Conservation (phyloP, 2,329 filamentous ascomycete species). For the Arachnomyces sp. region DNA sequence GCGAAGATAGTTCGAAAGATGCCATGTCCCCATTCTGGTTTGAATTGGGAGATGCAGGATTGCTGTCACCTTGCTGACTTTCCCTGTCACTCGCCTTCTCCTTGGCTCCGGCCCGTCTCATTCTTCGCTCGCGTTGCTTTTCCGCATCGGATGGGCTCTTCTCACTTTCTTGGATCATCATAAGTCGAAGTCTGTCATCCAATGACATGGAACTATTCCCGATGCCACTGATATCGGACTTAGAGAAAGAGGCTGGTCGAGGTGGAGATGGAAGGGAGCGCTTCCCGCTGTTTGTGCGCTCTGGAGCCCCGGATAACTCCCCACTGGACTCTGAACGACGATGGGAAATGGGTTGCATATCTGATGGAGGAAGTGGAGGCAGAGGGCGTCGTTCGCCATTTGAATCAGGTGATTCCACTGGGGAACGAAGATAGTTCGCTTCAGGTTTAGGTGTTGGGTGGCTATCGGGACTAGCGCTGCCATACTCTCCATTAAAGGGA, state of each 20-base stretch:
- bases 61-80: slow-evolving; percentile 24
- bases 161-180: slow-evolving; percentile 72
- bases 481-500: slow-evolving; percentile 56
- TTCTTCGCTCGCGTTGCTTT: slow-evolving; percentile 60
- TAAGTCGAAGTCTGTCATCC: slow-evolving; percentile 76
- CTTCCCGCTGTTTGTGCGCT: slow-evolving; percentile 60
- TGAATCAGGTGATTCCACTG: slow-evolving; percentile 67
- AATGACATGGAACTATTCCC: slow-evolving; percentile 70
- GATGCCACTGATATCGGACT: slow-evolving; percentile 71
- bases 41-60: slow-evolving; percentile 14
- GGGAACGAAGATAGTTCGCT: slow-evolving; percentile 38
- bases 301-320: slow-evolving; percentile 62
- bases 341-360: slow-evolving; percentile 24
- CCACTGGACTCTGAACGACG: slow-evolving; percentile 51
- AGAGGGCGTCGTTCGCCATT: slow-evolving; percentile 77
- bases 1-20: slow-evolving; percentile 50
- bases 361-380: slow-evolving; percentile 65
- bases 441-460: slow-evolving; percentile 40
- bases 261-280: slow-evolving; percentile 68
- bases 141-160: slow-evolving; percentile 54
- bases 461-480: slow-evolving; percentile 57
- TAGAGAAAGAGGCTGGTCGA: slow-evolving; percentile 57
- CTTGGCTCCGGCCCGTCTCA: slow-evolving; percentile 51
- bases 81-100: slow-evolving; percentile 22
- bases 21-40: slow-evolving; percentile 48